Percentiles rank a stretch among this genome's conserved stretches.
Conservation (phyloP, 2,329 filamentous ascomycete genomes). For the Microsporum ferrugineum region DNA sequence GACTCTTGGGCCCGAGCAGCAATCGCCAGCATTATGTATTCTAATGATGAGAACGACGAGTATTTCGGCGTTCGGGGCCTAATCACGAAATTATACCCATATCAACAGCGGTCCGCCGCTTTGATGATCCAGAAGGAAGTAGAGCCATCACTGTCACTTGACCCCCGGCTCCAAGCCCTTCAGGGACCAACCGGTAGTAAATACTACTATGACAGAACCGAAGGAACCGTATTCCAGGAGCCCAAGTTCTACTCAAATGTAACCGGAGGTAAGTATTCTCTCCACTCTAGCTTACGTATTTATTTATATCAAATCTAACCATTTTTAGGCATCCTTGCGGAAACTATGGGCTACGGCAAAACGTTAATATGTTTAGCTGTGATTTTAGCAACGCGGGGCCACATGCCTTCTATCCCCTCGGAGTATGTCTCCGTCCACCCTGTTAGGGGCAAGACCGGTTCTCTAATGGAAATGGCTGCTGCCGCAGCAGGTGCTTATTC, state of each 20-base stretch:
- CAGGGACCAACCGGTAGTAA: slow-evolving; percentile 48
- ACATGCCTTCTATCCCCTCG: slow-evolving; percentile 55
- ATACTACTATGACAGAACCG: slow-evolving; percentile 62
- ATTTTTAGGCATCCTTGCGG: slow-evolving; percentile 32
- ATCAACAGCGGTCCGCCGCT: slow-evolving; percentile 69
- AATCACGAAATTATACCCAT: slow-evolving; percentile 56
- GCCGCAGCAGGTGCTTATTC: slow-evolving; percentile 54
- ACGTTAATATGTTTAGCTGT: slow-evolving; percentile 73
- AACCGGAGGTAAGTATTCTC: slow-evolving; percentile 49
- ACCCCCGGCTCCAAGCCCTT: slow-evolving; percentile 57
- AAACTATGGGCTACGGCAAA: slow-evolving; percentile 56
- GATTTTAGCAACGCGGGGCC: slow-evolving; percentile 61
- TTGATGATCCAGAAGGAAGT: slow-evolving; percentile 74
- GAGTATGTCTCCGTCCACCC: slow-evolving; percentile 40
- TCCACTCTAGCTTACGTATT: not conserved
- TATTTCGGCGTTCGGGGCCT: slow-evolving; percentile 25
- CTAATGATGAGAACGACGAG: slow-evolving; percentile 8
- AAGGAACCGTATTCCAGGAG: slow-evolving; percentile 51
- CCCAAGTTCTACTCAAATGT: slow-evolving; percentile 62
- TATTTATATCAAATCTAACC: not conserved
- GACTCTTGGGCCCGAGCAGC: slow-evolving; percentile 25
- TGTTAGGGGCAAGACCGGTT: slow-evolving; percentile 43
- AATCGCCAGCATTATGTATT: slow-evolving; percentile 28
- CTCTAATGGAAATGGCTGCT: slow-evolving; percentile 65
- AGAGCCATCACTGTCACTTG: slow-evolving; percentile 51